These are phyloP conservation scores for Xanthoconium separans DNA, from an alignment of 1,284 basidiomycete genomes.

Conservation along the genomic window DNA sequence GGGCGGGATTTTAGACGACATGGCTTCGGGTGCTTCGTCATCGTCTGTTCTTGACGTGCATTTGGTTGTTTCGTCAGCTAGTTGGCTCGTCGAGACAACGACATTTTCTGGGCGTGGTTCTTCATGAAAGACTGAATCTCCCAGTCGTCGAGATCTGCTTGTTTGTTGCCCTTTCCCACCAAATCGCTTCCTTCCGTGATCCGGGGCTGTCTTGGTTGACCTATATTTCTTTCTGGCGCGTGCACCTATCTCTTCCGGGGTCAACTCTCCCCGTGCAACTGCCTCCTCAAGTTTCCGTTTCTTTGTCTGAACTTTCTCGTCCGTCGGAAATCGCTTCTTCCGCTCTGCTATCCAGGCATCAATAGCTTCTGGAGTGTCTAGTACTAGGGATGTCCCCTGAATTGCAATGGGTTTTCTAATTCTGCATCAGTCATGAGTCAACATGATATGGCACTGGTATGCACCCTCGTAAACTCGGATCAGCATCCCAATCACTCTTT, in stretches of 20 bases:
- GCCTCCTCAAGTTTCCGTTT: conserved; percentile 74
- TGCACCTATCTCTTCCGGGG: conserved; percentile 45
- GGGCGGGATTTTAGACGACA: conserved; percentile 54
- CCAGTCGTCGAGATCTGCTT: conserved; percentile 31
- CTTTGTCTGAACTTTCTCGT: conserved; percentile 71
- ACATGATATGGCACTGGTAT: conserved; percentile 2
- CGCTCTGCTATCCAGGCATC: conserved; percentile 86
- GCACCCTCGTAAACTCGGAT: conserved; percentile 73
- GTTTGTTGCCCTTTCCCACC: conserved; percentile 20
- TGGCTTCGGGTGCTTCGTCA: conserved; percentile 56
- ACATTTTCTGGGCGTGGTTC: conserved; percentile 4
- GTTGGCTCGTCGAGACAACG: background rate
- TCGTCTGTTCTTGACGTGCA: conserved; percentile 25
- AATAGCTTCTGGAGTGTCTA: conserved; percentile 82
- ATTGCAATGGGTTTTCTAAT: conserved; percentile 71
- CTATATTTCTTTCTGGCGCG: conserved; percentile 37
- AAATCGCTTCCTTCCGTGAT: conserved; percentile 2
- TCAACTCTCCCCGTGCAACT: conserved; percentile 72
- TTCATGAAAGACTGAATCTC: conserved; percentile 35
- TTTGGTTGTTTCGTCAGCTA: background rate
- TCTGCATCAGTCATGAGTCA: background rate
- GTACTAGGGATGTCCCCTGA: conserved; percentile 73
- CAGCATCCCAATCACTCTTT: conserved; percentile 71
- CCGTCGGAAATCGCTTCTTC: conserved; percentile 79
- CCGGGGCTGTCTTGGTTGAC: conserved; percentile 17